These are phyloP conservation scores for Abrus pulchellus DNA, from an alignment of 306 rosid species.

Conservation along the genomic window DNA sequence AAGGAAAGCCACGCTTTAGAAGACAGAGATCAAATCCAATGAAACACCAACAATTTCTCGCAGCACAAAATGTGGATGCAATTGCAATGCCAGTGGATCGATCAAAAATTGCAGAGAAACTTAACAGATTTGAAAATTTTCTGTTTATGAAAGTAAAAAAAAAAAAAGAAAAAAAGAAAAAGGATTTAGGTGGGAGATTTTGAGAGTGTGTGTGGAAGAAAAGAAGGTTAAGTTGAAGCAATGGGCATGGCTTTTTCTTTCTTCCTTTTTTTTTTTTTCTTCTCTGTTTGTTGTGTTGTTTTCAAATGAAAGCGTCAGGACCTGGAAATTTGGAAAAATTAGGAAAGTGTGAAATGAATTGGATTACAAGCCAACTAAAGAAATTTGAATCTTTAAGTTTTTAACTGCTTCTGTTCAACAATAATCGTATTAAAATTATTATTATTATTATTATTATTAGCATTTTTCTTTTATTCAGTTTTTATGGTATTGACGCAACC, in stretches of 20 bases:
- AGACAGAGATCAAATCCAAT: slow-evolving; percentile 35
- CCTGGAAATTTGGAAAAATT: slow-evolving; percentile 39
- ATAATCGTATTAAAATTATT: neutral
- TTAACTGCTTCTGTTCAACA: slow-evolving; percentile 22
- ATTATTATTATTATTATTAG: neutral
- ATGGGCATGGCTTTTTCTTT: slow-evolving; percentile 23
- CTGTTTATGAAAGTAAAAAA: no score
- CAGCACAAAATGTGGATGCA: slow-evolving; percentile 10
- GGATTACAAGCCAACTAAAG: slow-evolving; percentile 40
- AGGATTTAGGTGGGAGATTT: slow-evolving; percentile 33
- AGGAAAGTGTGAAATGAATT: slow-evolving; percentile 28
- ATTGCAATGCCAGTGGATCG: slow-evolving; percentile 48
- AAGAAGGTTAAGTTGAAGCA: slow-evolving; percentile 17
- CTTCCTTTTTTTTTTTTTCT: neutral
- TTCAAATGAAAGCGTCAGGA: slow-evolving; percentile 49
- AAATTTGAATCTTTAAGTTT: slow-evolving; percentile 49
- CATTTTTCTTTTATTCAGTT: neutral
- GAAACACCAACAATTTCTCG: neutral
- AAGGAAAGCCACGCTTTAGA: neutral
- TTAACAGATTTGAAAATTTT: neutral
- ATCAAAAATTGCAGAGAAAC: slow-evolving; percentile 22
- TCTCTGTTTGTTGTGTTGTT: slow-evolving; percentile 35
- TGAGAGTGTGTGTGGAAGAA: slow-evolving; percentile 1
- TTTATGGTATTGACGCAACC: slow-evolving; percentile 26
- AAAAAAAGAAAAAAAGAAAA: no score